A percentile compares a stretch with the other conserved stretches of the same genome.
These are phyloP conservation scores for Excoecaria cochinchinensis DNA, from an alignment of 345 rosid species.

Conservation along the genomic window DNA sequence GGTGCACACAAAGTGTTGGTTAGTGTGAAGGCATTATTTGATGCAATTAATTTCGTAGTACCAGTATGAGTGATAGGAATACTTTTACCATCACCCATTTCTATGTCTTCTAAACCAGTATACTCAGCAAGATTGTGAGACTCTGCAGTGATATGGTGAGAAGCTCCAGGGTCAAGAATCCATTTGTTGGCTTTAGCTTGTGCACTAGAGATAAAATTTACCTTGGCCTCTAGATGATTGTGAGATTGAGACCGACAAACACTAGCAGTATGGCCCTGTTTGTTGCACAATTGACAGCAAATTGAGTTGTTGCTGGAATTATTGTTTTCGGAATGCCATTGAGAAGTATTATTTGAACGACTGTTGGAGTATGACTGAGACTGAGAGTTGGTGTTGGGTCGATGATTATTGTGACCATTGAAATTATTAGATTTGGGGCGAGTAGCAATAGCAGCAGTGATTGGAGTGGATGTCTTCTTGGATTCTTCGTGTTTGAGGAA, in stretches of 20 bases:
- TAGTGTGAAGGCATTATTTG: not conserved
- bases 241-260: not conserved
- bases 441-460: not conserved
- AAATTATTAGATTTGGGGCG: not conserved
- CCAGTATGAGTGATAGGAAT: conserved; percentile 7
- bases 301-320: not conserved
- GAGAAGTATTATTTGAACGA: not conserved
- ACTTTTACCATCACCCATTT: conserved; percentile 8
- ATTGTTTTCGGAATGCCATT: not conserved
- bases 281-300: not conserved
- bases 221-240: not conserved
- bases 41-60: not conserved
- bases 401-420: not conserved
- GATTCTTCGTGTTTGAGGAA: not conserved
- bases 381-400: not conserved
- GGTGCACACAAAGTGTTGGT: not conserved
- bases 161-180: not conserved
- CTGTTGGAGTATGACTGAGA: no score
- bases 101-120: not conserved
- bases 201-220: not conserved
- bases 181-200: not conserved
- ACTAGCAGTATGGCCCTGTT: not conserved
- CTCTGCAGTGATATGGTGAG: not conserved
- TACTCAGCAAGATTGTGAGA: not conserved
- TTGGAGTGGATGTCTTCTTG: not conserved